These are phyloP conservation scores for Primulina eburnea DNA, from an alignment of 257 asterid species.

Conservation along the genomic window DNA sequence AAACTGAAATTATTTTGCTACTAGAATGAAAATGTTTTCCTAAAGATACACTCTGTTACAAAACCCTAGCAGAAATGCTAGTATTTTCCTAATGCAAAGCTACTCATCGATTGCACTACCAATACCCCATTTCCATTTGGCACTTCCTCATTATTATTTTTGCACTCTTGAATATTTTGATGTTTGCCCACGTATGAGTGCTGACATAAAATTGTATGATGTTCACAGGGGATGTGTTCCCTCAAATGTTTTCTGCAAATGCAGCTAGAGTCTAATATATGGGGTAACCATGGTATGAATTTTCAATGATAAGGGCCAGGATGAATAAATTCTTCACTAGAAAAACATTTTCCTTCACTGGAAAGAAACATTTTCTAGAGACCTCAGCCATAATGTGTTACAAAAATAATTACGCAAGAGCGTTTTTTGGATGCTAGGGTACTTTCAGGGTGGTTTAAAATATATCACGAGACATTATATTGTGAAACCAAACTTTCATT, in stretches of 20 bases:
- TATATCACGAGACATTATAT: background rate
- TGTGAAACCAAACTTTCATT: background rate
- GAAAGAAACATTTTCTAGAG: background rate
- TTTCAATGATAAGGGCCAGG: background rate
- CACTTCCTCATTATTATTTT: background rate
- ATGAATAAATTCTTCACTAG: background rate
- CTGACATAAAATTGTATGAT: background rate
- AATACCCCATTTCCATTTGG: background rate
- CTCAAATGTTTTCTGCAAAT: background rate
- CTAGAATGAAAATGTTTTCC: too few relatives aligned
- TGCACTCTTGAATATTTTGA: constrained; percentile 1
- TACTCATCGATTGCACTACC: background rate
- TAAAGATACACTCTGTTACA: too few relatives aligned
- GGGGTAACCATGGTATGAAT: background rate
- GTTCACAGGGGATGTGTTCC: background rate
- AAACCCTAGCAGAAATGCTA: too few relatives aligned
- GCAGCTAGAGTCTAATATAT: background rate
- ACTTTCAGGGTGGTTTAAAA: background rate
- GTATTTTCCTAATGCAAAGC: too few relatives aligned
- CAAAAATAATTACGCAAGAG: background rate
- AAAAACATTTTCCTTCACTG: background rate
- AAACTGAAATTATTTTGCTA: too few relatives aligned
- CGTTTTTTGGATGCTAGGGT: background rate
- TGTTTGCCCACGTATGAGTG: background rate
- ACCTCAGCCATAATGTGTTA: background rate